phyloP scores from a whole-genome alignment of 2,329 filamentous ascomycete genomes.

The Cyanodermella asteris region DNA sequence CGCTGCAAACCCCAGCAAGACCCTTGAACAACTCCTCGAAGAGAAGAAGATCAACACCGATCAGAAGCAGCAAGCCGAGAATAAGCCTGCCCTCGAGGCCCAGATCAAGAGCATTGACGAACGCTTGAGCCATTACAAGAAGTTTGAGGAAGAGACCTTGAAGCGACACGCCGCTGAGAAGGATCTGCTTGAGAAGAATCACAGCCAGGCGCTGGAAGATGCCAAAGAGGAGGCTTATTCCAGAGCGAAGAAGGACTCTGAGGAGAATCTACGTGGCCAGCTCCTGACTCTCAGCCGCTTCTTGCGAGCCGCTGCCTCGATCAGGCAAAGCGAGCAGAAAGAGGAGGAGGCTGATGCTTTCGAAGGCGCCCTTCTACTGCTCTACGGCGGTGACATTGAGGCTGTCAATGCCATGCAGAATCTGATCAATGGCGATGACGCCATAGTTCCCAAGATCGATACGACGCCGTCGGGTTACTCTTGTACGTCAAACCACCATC shows the following conservation, averaged over 20 bases:
- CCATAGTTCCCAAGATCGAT: slow-evolving; percentile 35
- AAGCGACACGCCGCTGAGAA: slow-evolving; percentile 33
- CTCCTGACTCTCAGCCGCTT: slow-evolving; percentile 39
- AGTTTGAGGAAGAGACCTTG: slow-evolving; percentile 37
- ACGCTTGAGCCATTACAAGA: slow-evolving; percentile 37
- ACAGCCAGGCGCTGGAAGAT: slow-evolving; percentile 33
- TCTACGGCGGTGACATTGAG: slow-evolving; percentile 39
- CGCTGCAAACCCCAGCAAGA: slow-evolving; percentile 35
- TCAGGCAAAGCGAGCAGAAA: slow-evolving; percentile 34
- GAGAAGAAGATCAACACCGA: slow-evolving; percentile 43
- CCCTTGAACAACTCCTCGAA: slow-evolving; percentile 39
- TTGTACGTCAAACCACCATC: slow-evolving; percentile 19
- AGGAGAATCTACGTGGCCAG: no score
- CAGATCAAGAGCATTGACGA: slow-evolving; percentile 36
- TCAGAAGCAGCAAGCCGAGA: slow-evolving; percentile 39
- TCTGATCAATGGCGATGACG: slow-evolving; percentile 36
- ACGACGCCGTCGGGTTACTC: slow-evolving; percentile 30
- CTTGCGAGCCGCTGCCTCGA: slow-evolving; percentile 37
- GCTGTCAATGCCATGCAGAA: slow-evolving; percentile 38
- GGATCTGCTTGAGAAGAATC: slow-evolving; percentile 29
- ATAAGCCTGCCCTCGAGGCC: slow-evolving; percentile 38
- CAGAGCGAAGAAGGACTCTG: slow-evolving; percentile 28
- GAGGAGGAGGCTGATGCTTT: slow-evolving; percentile 38
- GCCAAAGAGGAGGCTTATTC: slow-evolving; percentile 27
- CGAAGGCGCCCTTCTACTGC: slow-evolving; percentile 38